Percentiles rank a stretch among this genome's conserved stretches.
Conservation (phyloP, 1,284 basidiomycete species). For the Leccinum ponderosum region DNA sequence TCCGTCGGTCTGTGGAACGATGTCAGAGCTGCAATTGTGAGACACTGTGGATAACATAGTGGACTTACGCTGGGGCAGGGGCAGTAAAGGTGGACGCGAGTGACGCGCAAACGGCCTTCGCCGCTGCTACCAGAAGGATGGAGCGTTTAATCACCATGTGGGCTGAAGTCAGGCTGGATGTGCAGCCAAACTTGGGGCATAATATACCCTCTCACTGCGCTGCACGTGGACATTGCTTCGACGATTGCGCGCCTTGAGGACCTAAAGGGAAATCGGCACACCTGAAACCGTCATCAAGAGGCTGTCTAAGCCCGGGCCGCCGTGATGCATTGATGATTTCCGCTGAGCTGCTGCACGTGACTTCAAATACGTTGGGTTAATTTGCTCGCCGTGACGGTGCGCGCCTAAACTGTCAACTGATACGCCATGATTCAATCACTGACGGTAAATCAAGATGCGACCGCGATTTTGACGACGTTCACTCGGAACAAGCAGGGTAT, state of each 20-base stretch:
- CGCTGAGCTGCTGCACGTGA: conserved; percentile 3
- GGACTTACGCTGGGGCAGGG: conserved; percentile 30
- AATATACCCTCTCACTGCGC: conserved; percentile 8
- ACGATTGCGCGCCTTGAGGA: not conserved
- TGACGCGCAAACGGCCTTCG: conserved; percentile 27
- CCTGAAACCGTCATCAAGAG: not conserved
- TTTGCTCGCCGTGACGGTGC: not conserved
- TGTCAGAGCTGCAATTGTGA: not conserved
- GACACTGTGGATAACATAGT: not conserved
- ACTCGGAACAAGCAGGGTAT: not conserved
- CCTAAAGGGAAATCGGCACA: not conserved
- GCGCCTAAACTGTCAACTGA: not conserved
- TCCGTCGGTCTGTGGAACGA: conserved; percentile 26
- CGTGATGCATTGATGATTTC: not conserved
- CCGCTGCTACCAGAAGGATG: conserved; percentile 16
- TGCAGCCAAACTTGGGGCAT: not conserved
- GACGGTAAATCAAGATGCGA: not conserved
- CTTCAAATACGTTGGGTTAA: not conserved
- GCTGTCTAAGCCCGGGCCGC: not conserved
- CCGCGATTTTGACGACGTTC: too few relatives aligned
- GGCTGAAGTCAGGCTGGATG: not conserved
- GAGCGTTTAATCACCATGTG: conserved; percentile 17
- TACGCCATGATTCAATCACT: not conserved
- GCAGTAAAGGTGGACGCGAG: conserved; percentile 29
- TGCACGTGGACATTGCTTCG: not conserved